A percentile compares a stretch with the other conserved stretches of the same genome.
Evolutionary conservation across 768 basidiomycete species (phyloP).

Genomic region (Strobilomyces confusus): DNA sequence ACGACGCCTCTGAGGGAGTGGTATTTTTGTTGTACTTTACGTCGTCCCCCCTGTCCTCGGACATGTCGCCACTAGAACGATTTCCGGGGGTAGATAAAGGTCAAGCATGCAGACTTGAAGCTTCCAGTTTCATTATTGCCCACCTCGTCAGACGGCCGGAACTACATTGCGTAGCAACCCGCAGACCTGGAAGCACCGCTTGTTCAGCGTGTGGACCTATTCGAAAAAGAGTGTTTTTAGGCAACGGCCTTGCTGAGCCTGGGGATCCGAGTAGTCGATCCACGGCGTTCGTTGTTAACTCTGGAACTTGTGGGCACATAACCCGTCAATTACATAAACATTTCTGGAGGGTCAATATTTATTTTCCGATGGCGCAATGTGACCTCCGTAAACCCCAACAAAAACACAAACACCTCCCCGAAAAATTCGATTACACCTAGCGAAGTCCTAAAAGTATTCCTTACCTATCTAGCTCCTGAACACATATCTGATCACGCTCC

Average conservation of each 20-base stretch:
- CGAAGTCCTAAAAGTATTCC: constrained; percentile 24
- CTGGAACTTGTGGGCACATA: too few relatives aligned
- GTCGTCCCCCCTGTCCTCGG: neutral
- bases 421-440: constrained; percentile 32
- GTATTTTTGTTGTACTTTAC: neutral
- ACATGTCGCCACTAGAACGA: neutral
- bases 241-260: too few relatives aligned
- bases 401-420: constrained; percentile 24
- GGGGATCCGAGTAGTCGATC: too few relatives aligned
- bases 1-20: too few relatives aligned
- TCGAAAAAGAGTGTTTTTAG: too few relatives aligned
- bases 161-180: too few relatives aligned
- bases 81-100: too few relatives aligned
- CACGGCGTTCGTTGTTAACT: neutral
- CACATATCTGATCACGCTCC: constrained; percentile 22
- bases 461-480: constrained; percentile 14
- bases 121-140: neutral
- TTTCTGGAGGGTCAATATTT: constrained; percentile 20
- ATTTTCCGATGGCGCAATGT: constrained; percentile 25
- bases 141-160: too few relatives aligned
- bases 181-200: too few relatives aligned
- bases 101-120: too few relatives aligned
- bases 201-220: too few relatives aligned
- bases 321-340: constrained; percentile 19
- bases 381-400: constrained; percentile 27